Evolutionary conservation across 1,284 basidiomycete genomes (phyloP).

Genomic region (Pulchroboletus neoregius): DNA sequence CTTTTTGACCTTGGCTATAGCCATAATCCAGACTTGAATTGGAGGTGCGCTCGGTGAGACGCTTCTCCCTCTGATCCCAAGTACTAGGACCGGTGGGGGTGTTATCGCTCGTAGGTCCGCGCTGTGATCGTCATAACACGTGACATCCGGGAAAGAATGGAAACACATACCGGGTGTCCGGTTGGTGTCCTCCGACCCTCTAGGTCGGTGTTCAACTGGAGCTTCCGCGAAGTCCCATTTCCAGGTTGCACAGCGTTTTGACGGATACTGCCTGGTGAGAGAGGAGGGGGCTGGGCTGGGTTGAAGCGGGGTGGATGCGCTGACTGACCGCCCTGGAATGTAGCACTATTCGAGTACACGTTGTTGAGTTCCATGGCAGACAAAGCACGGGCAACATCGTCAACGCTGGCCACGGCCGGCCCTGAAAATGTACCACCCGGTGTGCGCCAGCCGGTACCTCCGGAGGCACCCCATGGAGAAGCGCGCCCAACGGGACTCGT

Average conservation of each 20-base stretch:
- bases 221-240: constrained; percentile 38
- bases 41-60: constrained; percentile 52
- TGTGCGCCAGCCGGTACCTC: constrained; percentile 58
- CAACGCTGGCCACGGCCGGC: constrained; percentile 42
- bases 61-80: constrained; percentile 64
- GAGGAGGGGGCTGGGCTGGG: constrained; percentile 46
- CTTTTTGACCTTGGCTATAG: constrained; percentile 50
- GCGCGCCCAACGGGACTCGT: constrained; percentile 60
- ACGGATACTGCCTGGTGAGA: constrained; percentile 43
- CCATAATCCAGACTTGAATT: constrained; percentile 66
- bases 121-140: constrained; percentile 15
- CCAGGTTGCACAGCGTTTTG: constrained; percentile 29
- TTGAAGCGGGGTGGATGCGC: constrained; percentile 66
- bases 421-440: constrained; percentile 35
- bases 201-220: constrained; percentile 57
- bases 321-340: constrained; percentile 45
- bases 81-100: constrained; percentile 39
- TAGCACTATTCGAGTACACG: constrained; percentile 29
- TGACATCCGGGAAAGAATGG: constrained; percentile 32
- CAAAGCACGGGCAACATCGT: constrained; percentile 72
- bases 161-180: constrained; percentile 43
- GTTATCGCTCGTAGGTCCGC: constrained; percentile 34
- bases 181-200: constrained; percentile 59
- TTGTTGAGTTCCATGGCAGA: constrained; percentile 57
- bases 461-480: constrained; percentile 59